A percentile compares a stretch with the other conserved stretches of the same genome.
phyloP scores from a whole-genome alignment of 2,329 filamentous ascomycete species.

The Fusarium lateritium region DNA sequence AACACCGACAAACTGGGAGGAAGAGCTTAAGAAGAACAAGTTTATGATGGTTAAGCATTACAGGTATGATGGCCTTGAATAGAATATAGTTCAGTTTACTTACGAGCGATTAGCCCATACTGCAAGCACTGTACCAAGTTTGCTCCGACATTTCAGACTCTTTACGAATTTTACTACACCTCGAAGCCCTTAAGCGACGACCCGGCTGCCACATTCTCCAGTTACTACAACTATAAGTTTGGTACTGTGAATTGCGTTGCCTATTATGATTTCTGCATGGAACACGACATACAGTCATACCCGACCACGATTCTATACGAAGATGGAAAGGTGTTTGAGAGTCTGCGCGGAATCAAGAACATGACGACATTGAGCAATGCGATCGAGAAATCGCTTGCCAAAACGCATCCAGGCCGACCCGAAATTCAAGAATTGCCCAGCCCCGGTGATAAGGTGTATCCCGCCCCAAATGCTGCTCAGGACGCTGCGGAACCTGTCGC shows the following conservation, averaged over 20 bases:
- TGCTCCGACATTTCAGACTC: constrained; percentile 89
- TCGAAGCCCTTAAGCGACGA: constrained; percentile 77
- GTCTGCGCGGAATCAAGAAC: constrained; percentile 75
- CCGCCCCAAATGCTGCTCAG: constrained; percentile 43
- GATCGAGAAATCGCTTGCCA: constrained; percentile 83
- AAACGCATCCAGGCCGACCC: constrained; percentile 84
- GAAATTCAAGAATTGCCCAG: constrained; percentile 77
- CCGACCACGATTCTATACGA: constrained; percentile 87
- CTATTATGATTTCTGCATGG: constrained; percentile 82
- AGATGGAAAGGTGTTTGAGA: constrained; percentile 77
- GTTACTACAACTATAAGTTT: constrained; percentile 92
- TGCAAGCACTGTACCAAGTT: constrained; percentile 83
- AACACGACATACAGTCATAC: constrained; percentile 77
- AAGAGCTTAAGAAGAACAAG: constrained; percentile 67
- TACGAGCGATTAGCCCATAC: constrained; percentile 62
- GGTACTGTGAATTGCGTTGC: constrained; percentile 88
- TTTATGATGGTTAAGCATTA: constrained; percentile 75
- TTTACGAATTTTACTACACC: constrained; percentile 96
- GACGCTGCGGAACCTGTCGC: constrained; percentile 24
- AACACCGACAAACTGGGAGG: constrained; percentile 69
- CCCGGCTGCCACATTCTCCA: constrained; percentile 75
- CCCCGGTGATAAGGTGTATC: constrained; percentile 71
- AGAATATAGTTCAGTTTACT: constrained; percentile 30
- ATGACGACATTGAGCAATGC: constrained; percentile 77
- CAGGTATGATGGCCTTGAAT: constrained; percentile 65